These are phyloP conservation scores for Colletotrichum sp. DNA, from an alignment of 2,329 filamentous ascomycete species.

Conservation along the genomic window DNA sequence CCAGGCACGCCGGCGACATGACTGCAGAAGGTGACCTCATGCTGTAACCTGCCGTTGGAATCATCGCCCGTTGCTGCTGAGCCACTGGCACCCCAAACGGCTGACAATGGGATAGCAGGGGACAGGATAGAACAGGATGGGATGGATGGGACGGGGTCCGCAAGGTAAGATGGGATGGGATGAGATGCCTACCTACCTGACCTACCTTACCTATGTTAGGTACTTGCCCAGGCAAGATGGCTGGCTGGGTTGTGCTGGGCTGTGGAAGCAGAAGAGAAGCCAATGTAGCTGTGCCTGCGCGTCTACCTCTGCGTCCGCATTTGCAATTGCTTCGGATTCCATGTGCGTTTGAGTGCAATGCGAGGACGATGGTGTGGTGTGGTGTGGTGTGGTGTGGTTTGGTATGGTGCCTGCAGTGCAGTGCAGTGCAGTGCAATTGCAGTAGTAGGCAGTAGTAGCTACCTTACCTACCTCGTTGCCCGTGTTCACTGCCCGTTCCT, in stretches of 20 bases:
- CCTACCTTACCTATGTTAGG: not conserved
- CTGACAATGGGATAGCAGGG: not conserved
- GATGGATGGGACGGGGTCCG: not conserved
- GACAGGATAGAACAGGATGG: not conserved
- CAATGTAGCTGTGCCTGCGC: not conserved
- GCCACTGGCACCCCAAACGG: not conserved
- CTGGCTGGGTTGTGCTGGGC: not conserved
- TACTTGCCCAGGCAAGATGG: not conserved
- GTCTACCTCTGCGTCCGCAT: not conserved
- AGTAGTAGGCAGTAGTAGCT: not conserved
- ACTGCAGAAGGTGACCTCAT: not conserved
- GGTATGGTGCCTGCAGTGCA: not conserved
- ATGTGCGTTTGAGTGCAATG: not conserved
- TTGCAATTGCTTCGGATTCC: not conserved
- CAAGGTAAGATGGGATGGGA: not conserved
- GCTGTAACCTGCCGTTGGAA: not conserved
- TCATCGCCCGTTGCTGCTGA: not conserved
- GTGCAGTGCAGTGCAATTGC: not conserved
- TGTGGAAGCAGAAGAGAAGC: not conserved
- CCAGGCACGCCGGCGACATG: not conserved
- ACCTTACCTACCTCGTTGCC: not conserved
- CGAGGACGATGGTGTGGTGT: not conserved
- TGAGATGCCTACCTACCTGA: not conserved
- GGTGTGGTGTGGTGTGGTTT: not conserved
- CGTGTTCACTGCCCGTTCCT: not conserved